Evolutionary conservation across 2,329 filamentous ascomycete genomes (phyloP), one percentile per base, ranked within the genome.

Genomic region (Alternaria rosae): DNA sequence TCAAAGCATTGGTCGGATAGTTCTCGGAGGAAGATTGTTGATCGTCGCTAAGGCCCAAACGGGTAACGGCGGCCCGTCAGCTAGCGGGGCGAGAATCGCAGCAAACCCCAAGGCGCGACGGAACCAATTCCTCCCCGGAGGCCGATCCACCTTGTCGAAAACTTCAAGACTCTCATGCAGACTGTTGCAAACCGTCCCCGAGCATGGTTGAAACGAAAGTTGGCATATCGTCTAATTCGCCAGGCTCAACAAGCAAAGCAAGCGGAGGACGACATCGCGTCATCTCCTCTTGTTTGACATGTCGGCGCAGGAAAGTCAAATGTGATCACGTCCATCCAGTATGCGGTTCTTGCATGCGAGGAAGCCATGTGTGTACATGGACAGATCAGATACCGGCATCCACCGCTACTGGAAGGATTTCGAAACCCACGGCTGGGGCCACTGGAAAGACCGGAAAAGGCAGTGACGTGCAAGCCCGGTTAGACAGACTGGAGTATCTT

Each of bases 281-380:
- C 47, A 80, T 80, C 48, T 75, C 76, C 17, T 79, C 77, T 20
- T 80, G 77, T 59, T 66, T 79, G 44, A 80, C 78, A 8, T 80
- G 78, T 58, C 68, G 78, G 13, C 72, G 77, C 43, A 69, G 78
- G 58, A 80, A 80, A 62, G 78, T 80, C 45, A 74, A 74, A 56
- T 80, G 78, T 61, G 78, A 79, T 44, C 78, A 79, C 64, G 72
- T 68, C 41, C 77, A 80, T 68, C 77, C 78, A 11, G 61, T 78
- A 7, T 80, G 78, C 60, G 76, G 77, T 25, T 77, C 78, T 41
- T 80, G 78, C 64, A 70, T 70, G 13, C 71, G 77, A 54, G 77
- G 77, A 15, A 78, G 70, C 48, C 78, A 79, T 66, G 68, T 74
- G 12, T 80, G 78, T 56, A 76, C 73, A 26, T 80, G 70, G 70